Conservation (phyloP, 169 alveolate genomes). For the Theileria annulata region DNA sequence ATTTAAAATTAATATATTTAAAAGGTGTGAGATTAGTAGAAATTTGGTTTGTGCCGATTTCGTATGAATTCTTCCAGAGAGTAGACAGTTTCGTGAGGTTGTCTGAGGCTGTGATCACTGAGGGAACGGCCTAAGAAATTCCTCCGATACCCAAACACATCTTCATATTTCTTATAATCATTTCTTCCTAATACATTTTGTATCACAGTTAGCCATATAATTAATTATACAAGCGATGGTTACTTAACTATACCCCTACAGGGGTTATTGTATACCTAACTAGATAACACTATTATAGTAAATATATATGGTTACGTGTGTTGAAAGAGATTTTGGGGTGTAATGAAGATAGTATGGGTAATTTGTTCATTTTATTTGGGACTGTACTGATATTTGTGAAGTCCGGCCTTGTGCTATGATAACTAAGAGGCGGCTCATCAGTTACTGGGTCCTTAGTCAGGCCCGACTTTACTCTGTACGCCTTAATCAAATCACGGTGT, state of each 20-base stretch:
- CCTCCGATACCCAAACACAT: neutral
- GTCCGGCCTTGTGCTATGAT: neutral
- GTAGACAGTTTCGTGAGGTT: neutral
- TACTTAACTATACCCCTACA: neutral
- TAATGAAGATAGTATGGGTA: neutral
- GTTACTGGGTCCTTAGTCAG: neutral
- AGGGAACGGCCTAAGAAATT: neutral
- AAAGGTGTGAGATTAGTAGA: neutral
- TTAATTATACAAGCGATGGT: too few relatives aligned
- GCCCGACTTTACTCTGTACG: neutral
- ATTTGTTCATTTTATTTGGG: neutral
- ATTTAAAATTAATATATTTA: too few relatives aligned
- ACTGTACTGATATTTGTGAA: neutral
- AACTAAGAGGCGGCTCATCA: neutral
- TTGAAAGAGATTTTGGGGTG: neutral
- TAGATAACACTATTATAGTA: neutral
- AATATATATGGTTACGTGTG: neutral
- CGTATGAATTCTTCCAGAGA: conserved; percentile 1
- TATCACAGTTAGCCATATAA: neutral
- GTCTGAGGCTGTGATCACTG: neutral
- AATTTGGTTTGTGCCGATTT: neutral
- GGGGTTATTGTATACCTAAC: neutral
- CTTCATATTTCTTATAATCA: neutral
- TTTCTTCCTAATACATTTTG: neutral
- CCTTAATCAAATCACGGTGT: neutral